These are phyloP conservation scores for Elaeis guineensis DNA, from an alignment of 176 grass and related monocot species.

Conservation along the genomic window DNA sequence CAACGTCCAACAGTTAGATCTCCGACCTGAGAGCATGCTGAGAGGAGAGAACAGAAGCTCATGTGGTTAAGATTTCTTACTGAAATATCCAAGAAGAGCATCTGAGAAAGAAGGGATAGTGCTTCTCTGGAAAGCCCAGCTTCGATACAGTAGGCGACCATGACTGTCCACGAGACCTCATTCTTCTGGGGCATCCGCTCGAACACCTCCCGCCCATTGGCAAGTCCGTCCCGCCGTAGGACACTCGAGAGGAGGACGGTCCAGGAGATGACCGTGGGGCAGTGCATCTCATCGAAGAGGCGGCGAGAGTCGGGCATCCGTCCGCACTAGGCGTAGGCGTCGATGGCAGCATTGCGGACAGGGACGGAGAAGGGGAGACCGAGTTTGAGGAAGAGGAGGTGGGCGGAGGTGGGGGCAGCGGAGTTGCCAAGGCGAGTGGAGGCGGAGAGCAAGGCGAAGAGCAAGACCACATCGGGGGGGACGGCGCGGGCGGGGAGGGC, in stretches of 20 bases:
- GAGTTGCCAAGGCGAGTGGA: slow-evolving; percentile 19
- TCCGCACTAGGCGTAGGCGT: slow-evolving; percentile 30
- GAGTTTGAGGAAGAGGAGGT: slow-evolving; percentile 30
- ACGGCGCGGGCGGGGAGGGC: slow-evolving; percentile 12
- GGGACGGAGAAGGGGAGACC: slow-evolving; percentile 21
- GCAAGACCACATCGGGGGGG: slow-evolving; percentile 16
- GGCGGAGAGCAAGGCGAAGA: slow-evolving; percentile 20
- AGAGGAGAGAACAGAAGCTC: slow-evolving; percentile 18
- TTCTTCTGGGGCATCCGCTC: slow-evolving; percentile 17
- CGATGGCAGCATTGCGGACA: slow-evolving; percentile 12
- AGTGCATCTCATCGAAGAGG: slow-evolving; percentile 8
- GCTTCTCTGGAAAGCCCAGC: slow-evolving; percentile 13
- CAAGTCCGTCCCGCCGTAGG: slow-evolving; percentile 3
- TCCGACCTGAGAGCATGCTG: slow-evolving; percentile 17
- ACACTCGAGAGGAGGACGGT: slow-evolving; percentile 5
- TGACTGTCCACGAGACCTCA: slow-evolving; percentile 17
- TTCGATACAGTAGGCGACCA: slow-evolving; percentile 6
- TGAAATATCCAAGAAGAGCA: neutral
- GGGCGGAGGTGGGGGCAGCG: slow-evolving; percentile 9
- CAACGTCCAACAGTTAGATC: too few relatives aligned
- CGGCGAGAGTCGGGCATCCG: slow-evolving; percentile 9
- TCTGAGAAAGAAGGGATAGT: slow-evolving; percentile 1
- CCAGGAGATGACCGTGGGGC: slow-evolving; percentile 7
- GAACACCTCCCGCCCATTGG: slow-evolving; percentile 7
- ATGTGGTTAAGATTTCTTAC: slow-evolving; percentile 21